Conservation (phyloP, 2,329 filamentous ascomycete species). For the Onygenales sp. region DNA sequence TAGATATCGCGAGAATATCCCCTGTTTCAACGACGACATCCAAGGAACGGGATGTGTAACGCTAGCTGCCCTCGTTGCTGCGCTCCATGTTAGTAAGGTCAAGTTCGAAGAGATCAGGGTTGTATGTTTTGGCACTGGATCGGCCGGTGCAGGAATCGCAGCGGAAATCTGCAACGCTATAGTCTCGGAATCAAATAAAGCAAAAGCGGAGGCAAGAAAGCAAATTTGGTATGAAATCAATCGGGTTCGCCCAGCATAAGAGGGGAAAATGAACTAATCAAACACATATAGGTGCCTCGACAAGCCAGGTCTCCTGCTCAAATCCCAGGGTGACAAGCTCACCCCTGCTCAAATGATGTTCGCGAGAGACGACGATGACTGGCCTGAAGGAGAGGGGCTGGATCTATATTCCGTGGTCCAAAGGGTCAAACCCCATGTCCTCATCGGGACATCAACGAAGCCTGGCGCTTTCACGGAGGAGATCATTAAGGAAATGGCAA, state of each 20-base stretch:
- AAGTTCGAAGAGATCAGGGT: slow-evolving; percentile 60
- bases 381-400: slow-evolving; percentile 45
- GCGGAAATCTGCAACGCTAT: slow-evolving; percentile 78
- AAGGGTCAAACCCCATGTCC: slow-evolving; percentile 64
- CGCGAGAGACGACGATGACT: slow-evolving; percentile 55
- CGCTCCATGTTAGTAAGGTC: slow-evolving; percentile 57
- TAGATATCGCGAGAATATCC: slow-evolving; percentile 59
- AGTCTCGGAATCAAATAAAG: slow-evolving; percentile 54
- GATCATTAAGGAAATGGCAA: slow-evolving; percentile 65
- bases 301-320: slow-evolving; percentile 66
- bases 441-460: slow-evolving; percentile 76
- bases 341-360: slow-evolving; percentile 60
- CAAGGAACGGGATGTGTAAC: slow-evolving; percentile 86
- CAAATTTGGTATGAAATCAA: slow-evolving; percentile 59
- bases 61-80: slow-evolving; percentile 70
- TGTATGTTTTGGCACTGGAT: slow-evolving; percentile 70
- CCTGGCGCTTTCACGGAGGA: slow-evolving; percentile 67
- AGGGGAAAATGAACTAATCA: background rate
- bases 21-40: slow-evolving; percentile 87
- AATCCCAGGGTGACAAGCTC: slow-evolving; percentile 49
- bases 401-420: slow-evolving; percentile 59
- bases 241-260: background rate
- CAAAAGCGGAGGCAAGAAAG: slow-evolving; percentile 62
- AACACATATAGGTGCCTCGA: slow-evolving; percentile 59
- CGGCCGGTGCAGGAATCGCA: slow-evolving; percentile 75